These are phyloP conservation scores for Stagonosporopsis cucurbitacearum DNA, from an alignment of 2,329 filamentous ascomycete genomes.

Conservation along the genomic window DNA sequence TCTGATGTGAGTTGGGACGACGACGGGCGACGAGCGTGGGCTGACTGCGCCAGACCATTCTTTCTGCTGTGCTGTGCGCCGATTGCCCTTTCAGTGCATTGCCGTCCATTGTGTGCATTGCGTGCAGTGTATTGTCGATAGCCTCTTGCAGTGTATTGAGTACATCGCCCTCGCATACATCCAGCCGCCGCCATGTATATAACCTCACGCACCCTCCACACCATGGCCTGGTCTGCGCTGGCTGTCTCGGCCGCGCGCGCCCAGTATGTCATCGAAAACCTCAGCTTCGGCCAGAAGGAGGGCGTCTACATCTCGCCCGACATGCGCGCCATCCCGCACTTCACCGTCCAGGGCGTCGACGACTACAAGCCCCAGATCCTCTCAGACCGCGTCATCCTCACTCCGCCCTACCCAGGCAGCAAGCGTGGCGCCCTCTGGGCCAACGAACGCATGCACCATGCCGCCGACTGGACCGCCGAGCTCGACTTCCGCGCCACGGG, in stretches of 20 bases:
- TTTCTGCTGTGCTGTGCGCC: neutral
- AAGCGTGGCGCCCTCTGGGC: slow-evolving; percentile 85
- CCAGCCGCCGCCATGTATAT: slow-evolving; percentile 42
- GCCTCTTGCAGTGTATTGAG: too few species aligned
- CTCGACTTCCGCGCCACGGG: slow-evolving; percentile 88
- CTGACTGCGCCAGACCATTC: slow-evolving; percentile 3
- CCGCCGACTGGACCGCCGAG: slow-evolving; percentile 79
- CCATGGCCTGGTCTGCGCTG: slow-evolving; percentile 51
- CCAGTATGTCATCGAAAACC: slow-evolving; percentile 71
- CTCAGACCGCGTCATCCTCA: slow-evolving; percentile 91
- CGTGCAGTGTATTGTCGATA: too few species aligned
- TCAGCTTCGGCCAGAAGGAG: slow-evolving; percentile 76
- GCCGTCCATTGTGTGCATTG: too few species aligned
- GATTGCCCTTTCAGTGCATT: too few species aligned
- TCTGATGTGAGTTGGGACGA: slow-evolving; percentile 1
- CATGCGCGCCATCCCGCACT: slow-evolving; percentile 62
- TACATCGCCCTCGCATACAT: too few species aligned
- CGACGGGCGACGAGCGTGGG: neutral
- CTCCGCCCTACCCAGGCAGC: slow-evolving; percentile 85
- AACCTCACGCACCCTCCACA: slow-evolving; percentile 48
- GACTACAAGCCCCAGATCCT: slow-evolving; percentile 67
- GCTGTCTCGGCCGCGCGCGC: slow-evolving; percentile 62
- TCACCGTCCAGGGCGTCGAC: slow-evolving; percentile 59
- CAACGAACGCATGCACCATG: slow-evolving; percentile 63
- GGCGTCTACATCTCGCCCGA: slow-evolving; percentile 71